These are phyloP conservation scores for Candida piceae DNA, from an alignment of 805 yeast species.

Conservation along the genomic window DNA sequence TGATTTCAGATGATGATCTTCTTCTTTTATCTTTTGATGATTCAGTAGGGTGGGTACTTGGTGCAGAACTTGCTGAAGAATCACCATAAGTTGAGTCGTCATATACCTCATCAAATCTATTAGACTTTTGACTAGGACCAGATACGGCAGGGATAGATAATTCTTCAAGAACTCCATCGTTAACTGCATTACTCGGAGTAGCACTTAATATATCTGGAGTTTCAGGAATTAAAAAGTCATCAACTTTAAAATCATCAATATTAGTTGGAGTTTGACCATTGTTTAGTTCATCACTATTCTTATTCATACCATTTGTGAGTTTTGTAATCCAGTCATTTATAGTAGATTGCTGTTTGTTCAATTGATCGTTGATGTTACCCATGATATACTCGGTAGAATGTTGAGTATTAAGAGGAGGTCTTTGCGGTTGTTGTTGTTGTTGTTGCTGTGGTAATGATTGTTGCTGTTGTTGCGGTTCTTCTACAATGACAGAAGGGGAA, in stretches of 20 bases:
- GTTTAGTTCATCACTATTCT: conserved; percentile 11
- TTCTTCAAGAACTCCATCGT: no score
- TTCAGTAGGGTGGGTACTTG: no score
- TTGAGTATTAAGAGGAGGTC: not conserved
- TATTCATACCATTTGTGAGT: conserved; percentile 14
- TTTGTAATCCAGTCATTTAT: conserved; percentile 52
- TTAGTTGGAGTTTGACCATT: conserved; percentile 12
- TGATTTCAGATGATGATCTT: not conserved
- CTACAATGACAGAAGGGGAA: not conserved
- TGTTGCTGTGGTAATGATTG: conserved; percentile 5
- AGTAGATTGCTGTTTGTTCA: conserved; percentile 45
- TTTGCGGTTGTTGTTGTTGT: not conserved
- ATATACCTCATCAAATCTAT: conserved; percentile 8
- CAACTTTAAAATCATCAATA: conserved; percentile 31
- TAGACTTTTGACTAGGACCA: no score
- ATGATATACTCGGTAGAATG: conserved; percentile 21
- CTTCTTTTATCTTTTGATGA: no score
- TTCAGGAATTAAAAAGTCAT: conserved; percentile 27
- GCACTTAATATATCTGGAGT: conserved; percentile 23
- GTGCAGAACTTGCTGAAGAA: no score
- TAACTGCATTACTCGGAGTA: conserved; percentile 10
- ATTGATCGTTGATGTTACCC: conserved; percentile 42
- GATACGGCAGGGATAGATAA: no score
- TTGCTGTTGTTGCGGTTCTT: conserved; percentile 3
- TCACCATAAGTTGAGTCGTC: conserved; percentile 1